Percentiles rank a stretch among this genome's conserved stretches.
Evolutionary conservation across 805 yeast species (phyloP).

Genomic region (Metschnikowia kunwiensis): DNA sequence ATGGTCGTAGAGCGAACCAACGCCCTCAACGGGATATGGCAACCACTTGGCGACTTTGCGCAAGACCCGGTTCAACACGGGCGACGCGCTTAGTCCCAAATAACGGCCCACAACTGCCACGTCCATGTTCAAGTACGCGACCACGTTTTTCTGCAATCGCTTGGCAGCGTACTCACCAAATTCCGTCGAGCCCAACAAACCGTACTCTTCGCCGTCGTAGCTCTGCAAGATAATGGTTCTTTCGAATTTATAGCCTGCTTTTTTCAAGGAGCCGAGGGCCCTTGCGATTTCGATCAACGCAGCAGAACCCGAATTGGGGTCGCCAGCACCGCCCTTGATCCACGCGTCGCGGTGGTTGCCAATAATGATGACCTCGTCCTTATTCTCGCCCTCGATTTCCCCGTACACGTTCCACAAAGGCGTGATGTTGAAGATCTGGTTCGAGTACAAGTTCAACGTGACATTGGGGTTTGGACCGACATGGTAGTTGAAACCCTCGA

Average conservation of each 20-base stretch:
- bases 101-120: conserved; percentile 54
- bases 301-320: conserved; percentile 75
- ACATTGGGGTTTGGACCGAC: conserved; percentile 47
- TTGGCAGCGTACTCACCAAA: conserved; percentile 61
- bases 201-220: conserved; percentile 83
- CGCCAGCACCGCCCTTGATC: conserved; percentile 77
- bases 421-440: conserved; percentile 58
- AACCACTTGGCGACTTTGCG: conserved; percentile 31
- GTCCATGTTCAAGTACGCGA: conserved; percentile 71
- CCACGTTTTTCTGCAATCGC: conserved; percentile 45
- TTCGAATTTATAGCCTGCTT: conserved; percentile 67
- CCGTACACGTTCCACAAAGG: conserved; percentile 66
- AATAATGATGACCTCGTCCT: conserved; percentile 54
- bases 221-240: conserved; percentile 68
- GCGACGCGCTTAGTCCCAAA: conserved; percentile 50
- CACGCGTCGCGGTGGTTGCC: conserved; percentile 84
- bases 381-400: conserved; percentile 50
- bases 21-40: conserved; percentile 16
- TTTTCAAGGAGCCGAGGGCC: conserved; percentile 50
- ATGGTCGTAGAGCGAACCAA: conserved; percentile 42
- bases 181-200: conserved; percentile 73
- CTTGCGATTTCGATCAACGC: conserved; percentile 61
- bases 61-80: conserved; percentile 50
- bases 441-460: conserved; percentile 53
- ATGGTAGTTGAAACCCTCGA: conserved; percentile 45